Evolutionary conservation across 148 eudicot species (phyloP), one percentile per base, ranked within the genome.

Genomic region (Chenopodium formosanum): DNA sequence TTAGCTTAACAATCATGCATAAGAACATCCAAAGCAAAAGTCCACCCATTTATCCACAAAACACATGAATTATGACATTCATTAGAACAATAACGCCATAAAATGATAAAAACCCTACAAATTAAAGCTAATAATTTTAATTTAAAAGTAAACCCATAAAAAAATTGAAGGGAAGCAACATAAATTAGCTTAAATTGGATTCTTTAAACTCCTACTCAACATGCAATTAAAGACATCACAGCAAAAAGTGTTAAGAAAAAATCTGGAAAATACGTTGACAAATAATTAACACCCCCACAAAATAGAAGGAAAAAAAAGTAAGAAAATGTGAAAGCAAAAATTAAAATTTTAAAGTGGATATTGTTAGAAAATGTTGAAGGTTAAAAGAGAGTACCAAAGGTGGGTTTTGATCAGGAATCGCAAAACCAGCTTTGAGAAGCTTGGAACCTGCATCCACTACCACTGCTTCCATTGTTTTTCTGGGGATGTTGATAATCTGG

Each of bases 381-480:
- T 66, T 32, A 72, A 79, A 70, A 37, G 37, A 6, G 6, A 10
- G 58, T 90, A 93, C 97, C 93, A 92, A 73, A 69, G 94, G 87
- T 80, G 97, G 97, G 86, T 86, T 83, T 79, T 92, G 95, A 75
- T 94, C 97, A 53, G 97, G 97, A 67, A 94, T 73, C 4, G 95
- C 92, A 37, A 94, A 94, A 76, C 97, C 97, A 40, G 97, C 94
- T 85, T 94, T 94, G 85, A 94, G 91, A 25, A 94, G 85, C 87
- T 89, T 92, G 31, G 95, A 87, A 40, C 97, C 97, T 20, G 90
- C 90, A 83, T 93, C 97, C 34, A 93, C 86, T 48, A 93, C 97
- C 80, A 91, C 92, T 20, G 93, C 93, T 86, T 93, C 97, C 97
- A 93, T 93, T 76, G 12, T 83, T 16, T 23, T 69, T 34, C 53